Evolutionary conservation across 1,139 yeast species (phyloP).

Genomic region (Saccharomyces hybrid): DNA sequence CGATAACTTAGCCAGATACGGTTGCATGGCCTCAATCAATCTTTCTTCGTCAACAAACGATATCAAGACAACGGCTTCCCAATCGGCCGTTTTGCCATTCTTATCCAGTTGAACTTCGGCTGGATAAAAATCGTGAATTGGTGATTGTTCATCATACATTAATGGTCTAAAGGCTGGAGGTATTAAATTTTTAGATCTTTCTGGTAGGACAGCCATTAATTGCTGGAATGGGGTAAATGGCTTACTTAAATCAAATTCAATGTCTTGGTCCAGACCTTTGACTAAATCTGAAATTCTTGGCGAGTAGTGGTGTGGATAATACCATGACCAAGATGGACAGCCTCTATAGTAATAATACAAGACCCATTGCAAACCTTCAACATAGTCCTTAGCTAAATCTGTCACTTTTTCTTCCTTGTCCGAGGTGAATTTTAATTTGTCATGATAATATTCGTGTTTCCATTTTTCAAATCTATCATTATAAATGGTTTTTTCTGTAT

Average conservation of each 20-base stretch:
- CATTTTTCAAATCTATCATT: conserved; percentile 67
- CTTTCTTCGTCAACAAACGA: conserved; percentile 85
- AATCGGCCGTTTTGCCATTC: conserved; percentile 91
- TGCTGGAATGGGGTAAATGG: conserved; percentile 95
- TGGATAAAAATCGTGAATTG: conserved; percentile 88
- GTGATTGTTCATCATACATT: conserved; percentile 85
- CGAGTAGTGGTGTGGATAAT: conserved; percentile 77
- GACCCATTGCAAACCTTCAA: conserved; percentile 96
- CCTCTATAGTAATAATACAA: conserved; percentile 83
- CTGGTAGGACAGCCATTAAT: conserved; percentile 96
- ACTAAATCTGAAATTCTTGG: conserved; percentile 85
- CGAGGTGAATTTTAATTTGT: conserved; percentile 56
- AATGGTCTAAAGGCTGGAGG: conserved; percentile 72
- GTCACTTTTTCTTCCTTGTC: conserved; percentile 50
- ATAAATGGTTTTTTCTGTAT: conserved; percentile 58
- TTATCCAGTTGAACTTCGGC: conserved; percentile 78
- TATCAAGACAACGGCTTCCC: conserved; percentile 97
- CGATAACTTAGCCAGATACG: conserved; percentile 51
- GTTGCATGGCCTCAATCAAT: conserved; percentile 62
- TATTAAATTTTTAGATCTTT: conserved; percentile 73
- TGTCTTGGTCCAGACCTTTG: conserved; percentile 55
- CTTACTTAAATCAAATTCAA: conserved; percentile 57
- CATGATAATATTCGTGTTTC: conserved; percentile 76
- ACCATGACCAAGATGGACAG: conserved; percentile 94
- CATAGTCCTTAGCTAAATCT: conserved; percentile 68